Evolutionary conservation across 164 flowering plant genomes (phyloP).

Genomic region (Magnolia sinica): DNA sequence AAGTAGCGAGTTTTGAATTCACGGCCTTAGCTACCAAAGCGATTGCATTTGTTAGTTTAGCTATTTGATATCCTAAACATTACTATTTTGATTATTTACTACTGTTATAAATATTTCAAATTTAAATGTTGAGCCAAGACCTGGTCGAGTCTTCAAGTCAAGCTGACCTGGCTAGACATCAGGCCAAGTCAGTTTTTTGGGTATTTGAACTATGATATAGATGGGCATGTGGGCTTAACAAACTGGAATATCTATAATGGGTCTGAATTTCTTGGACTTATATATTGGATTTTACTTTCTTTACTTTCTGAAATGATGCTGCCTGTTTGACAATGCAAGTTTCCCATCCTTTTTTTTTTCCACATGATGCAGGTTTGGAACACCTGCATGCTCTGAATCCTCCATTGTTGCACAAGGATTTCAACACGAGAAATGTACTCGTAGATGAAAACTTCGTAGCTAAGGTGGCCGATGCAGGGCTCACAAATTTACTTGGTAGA

Average conservation of each 20-base stretch:
- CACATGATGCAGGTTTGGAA: constrained; percentile 59
- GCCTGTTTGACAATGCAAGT: not conserved
- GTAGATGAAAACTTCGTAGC: constrained; percentile 86
- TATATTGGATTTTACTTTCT: too few relatives aligned
- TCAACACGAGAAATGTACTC: constrained; percentile 86
- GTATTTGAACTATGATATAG: not conserved
- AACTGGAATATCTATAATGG: not conserved
- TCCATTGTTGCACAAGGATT: constrained; percentile 75
- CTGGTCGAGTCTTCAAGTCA: too few relatives aligned
- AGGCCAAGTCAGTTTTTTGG: too few relatives aligned
- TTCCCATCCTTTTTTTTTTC: constrained; percentile 13
- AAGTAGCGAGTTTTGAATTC: too few relatives aligned
- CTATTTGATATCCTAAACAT: too few relatives aligned
- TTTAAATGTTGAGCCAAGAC: too few relatives aligned
- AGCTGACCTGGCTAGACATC: too few relatives aligned
- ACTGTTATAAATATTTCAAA: too few relatives aligned
- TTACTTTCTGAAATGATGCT: not conserved
- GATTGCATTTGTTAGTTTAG: too few relatives aligned
- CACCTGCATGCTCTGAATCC: constrained; percentile 80
- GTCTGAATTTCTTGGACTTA: not conserved
- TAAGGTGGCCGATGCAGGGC: constrained; percentile 94
- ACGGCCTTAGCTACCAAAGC: too few relatives aligned
- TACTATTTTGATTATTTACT: too few relatives aligned
- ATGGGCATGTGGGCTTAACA: not conserved
- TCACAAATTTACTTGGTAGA: constrained; percentile 62